Percentiles rank a stretch among this genome's conserved stretches.
phyloP scores from a whole-genome alignment of 148 eudicot genomes.

The Silene latifolia region DNA sequence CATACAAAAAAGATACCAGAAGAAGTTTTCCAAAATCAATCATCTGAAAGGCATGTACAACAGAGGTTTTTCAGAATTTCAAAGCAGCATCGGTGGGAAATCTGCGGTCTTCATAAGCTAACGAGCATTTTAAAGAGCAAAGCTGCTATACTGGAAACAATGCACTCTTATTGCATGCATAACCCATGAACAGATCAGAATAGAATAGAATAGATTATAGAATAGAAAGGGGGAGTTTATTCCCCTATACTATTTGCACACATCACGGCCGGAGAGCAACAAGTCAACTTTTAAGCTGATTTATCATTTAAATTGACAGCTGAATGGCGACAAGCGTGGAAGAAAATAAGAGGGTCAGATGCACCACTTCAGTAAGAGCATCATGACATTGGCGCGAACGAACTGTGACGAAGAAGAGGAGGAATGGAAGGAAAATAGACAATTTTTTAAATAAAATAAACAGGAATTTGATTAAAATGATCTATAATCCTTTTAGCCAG shows the following conservation, averaged over 20 bases:
- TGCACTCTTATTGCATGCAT: conserved; percentile 15
- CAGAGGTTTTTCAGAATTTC: conserved; percentile 7
- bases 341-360: conserved; percentile 25
- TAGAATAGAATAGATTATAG: conserved; percentile 19
- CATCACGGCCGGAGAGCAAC: background rate
- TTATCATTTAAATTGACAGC: conserved; percentile 12
- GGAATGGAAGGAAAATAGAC: conserved; percentile 19
- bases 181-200: conserved; percentile 9
- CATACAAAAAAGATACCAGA: conserved; percentile 2
- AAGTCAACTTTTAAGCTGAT: conserved; percentile 15
- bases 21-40: conserved; percentile 12
- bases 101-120: background rate
- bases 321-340: conserved; percentile 17
- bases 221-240: conserved; percentile 13
- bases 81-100: conserved; percentile 10
- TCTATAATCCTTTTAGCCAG: conserved; percentile 19
- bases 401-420: conserved; percentile 23
- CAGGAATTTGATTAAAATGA: conserved; percentile 21
- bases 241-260: background rate
- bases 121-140: background rate
- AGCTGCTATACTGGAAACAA: conserved; percentile 16
- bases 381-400: conserved; percentile 12
- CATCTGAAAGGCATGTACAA: conserved; percentile 16
- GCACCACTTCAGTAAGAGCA: conserved; percentile 16
- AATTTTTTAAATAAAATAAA: conserved; percentile 15